Evolutionary conservation across 495 filamentous ascomycete species (phyloP).

Genomic region (Hypoxylon lienhwacheense): DNA sequence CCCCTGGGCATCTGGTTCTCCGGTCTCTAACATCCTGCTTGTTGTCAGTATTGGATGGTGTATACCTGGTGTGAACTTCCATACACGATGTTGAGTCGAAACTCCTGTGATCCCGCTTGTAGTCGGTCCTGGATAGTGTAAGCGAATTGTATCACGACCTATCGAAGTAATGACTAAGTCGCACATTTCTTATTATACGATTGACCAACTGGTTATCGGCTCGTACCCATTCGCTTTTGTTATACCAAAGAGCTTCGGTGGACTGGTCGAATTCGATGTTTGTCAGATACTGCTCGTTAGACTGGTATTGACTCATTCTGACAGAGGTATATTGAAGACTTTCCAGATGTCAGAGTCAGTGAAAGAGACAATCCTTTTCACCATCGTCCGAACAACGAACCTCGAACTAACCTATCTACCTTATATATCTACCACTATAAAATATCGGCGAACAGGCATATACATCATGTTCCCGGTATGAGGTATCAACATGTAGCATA

Average conservation of each 20-base stretch:
- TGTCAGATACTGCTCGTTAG: neutral
- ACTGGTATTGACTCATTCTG: neutral
- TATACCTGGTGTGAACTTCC: neutral
- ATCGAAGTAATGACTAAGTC: neutral
- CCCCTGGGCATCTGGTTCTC: neutral
- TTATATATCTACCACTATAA: no score
- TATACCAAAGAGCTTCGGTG: neutral
- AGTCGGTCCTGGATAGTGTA: neutral
- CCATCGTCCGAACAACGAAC: no score
- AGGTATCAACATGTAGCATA: no score
- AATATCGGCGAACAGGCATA: no score
- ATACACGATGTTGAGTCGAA: conserved; percentile 3
- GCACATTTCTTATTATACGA: neutral
- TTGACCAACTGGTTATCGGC: neutral
- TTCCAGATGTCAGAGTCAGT: no score
- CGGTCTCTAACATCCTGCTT: neutral
- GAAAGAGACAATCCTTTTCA: no score
- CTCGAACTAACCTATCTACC: no score
- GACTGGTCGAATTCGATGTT: neutral
- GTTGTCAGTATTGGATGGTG: neutral
- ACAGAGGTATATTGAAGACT: neutral
- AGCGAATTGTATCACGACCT: neutral
- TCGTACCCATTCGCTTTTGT: neutral
- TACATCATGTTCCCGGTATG: no score
- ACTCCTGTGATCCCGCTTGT: neutral